Conservation (phyloP, 768 basidiomycete genomes). For the Imleria badia region DNA sequence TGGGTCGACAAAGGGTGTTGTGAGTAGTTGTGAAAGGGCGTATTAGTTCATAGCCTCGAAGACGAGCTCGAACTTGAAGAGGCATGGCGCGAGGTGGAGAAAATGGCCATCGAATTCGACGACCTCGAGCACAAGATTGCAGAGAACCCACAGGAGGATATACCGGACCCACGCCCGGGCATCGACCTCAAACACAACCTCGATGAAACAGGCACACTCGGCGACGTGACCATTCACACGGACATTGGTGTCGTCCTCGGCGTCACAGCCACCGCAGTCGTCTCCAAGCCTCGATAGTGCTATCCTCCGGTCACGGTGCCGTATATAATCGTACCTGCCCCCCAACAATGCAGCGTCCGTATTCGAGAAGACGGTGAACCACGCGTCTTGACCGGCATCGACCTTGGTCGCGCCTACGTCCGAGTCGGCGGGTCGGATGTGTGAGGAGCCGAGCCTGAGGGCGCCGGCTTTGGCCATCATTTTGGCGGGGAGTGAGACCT, state of each 20-base stretch:
- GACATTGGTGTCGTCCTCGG: slow-evolving; percentile 35
- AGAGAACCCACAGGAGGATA: background rate
- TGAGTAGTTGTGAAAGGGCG: too few species aligned
- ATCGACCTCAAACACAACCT: slow-evolving; percentile 7
- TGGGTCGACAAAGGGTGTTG: too few species aligned
- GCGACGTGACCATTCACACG: slow-evolving; percentile 24
- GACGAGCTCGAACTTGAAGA: slow-evolving; percentile 77
- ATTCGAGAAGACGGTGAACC: slow-evolving; percentile 58
- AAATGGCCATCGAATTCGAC: slow-evolving; percentile 71
- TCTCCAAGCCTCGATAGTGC: slow-evolving; percentile 39
- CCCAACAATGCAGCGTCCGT: slow-evolving; percentile 46
- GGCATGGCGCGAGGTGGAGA: slow-evolving; percentile 78
- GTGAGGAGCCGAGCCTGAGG: too few species aligned
- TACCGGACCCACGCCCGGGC: slow-evolving; percentile 9
- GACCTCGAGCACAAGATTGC: slow-evolving; percentile 44
- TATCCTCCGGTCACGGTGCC: slow-evolving; percentile 25
- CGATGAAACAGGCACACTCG: slow-evolving; percentile 29
- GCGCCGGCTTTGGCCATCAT: too few species aligned
- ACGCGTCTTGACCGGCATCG: slow-evolving; percentile 32
- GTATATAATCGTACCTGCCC: background rate
- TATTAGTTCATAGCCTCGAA: too few species aligned
- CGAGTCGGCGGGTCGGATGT: too few species aligned
- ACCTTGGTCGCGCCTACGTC: slow-evolving; percentile 44
- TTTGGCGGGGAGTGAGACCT: too few species aligned
- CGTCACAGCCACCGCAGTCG: slow-evolving; percentile 39